Percentiles rank a stretch among this genome's conserved stretches.
These are phyloP conservation scores for Parathielavia hyrcaniae DNA, from an alignment of 495 filamentous ascomycete species.

Conservation along the genomic window DNA sequence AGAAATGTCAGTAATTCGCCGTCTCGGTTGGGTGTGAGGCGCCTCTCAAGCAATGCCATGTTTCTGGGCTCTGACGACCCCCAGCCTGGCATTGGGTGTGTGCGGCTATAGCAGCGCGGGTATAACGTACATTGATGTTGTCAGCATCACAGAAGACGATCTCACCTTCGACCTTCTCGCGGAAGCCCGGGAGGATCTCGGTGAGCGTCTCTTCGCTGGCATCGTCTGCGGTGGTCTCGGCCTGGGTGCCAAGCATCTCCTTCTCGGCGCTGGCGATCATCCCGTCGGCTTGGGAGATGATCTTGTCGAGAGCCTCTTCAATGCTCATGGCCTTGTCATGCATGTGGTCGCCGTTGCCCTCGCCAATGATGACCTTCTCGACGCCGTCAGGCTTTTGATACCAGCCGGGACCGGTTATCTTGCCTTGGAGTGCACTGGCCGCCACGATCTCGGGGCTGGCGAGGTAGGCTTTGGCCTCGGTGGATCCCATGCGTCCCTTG, in stretches of 20 bases:
- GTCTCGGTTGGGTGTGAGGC: too few species aligned
- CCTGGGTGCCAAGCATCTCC: too few species aligned
- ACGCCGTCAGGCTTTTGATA: constrained; percentile 66
- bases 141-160: constrained; percentile 67
- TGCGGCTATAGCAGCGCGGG: too few species aligned
- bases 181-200: constrained; percentile 65
- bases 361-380: constrained; percentile 25
- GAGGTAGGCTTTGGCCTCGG: constrained; percentile 79
- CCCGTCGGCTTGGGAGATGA: constrained; percentile 48
- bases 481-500: constrained; percentile 85
- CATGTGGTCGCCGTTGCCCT: background rate
- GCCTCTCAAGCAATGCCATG: too few species aligned
- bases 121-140: constrained; percentile 51
- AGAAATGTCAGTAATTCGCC: too few species aligned
- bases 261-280: too few species aligned
- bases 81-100: too few species aligned
- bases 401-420: constrained; percentile 72
- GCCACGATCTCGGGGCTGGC: constrained; percentile 89
- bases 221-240: too few species aligned
- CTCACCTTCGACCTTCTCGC: constrained; percentile 56
- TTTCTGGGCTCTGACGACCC: too few species aligned
- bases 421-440: constrained; percentile 73
- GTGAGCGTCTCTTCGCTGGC: constrained; percentile 27
- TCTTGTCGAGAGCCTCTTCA: constrained; percentile 61
- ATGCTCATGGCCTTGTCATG: constrained; percentile 33